These are phyloP conservation scores for Apiospora kogelbergensis DNA, from an alignment of 2,329 filamentous ascomycete species.

Conservation along the genomic window DNA sequence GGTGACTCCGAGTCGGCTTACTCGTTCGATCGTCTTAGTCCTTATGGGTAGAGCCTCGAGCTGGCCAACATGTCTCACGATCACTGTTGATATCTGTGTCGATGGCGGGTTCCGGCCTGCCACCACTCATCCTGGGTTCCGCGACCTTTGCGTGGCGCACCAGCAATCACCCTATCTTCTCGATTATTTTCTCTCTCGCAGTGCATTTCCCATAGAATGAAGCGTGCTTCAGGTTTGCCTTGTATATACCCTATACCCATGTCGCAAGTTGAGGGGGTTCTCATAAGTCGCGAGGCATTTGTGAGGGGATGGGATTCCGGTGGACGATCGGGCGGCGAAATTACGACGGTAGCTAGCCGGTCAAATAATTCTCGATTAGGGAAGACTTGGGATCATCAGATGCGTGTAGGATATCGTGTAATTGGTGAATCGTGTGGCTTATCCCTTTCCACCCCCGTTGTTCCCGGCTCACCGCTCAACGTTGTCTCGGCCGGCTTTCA, in stretches of 20 bases:
- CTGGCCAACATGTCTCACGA: background rate
- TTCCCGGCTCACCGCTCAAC: background rate
- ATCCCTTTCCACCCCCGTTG: background rate
- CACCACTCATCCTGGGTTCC: background rate
- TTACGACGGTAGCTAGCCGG: background rate
- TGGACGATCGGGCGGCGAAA: background rate
- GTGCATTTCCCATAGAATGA: background rate
- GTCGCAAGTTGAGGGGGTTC: background rate
- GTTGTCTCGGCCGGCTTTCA: slow-evolving; percentile 1
- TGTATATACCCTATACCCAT: background rate
- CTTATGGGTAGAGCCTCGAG: background rate
- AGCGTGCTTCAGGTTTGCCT: background rate
- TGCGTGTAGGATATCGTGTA: background rate
- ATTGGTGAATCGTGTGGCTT: background rate
- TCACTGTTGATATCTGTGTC: background rate
- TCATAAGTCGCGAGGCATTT: background rate
- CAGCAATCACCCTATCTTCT: background rate
- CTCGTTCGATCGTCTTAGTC: slow-evolving; percentile 18
- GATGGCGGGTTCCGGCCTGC: background rate
- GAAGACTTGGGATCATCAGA: background rate
- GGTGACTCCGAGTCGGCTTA: slow-evolving; percentile 24
- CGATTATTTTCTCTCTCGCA: background rate
- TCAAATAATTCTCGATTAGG: background rate
- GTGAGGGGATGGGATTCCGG: background rate
- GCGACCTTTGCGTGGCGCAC: background rate